Conservation (phyloP, 2,329 filamentous ascomycete genomes). For the Blastomyces parvus region DNA sequence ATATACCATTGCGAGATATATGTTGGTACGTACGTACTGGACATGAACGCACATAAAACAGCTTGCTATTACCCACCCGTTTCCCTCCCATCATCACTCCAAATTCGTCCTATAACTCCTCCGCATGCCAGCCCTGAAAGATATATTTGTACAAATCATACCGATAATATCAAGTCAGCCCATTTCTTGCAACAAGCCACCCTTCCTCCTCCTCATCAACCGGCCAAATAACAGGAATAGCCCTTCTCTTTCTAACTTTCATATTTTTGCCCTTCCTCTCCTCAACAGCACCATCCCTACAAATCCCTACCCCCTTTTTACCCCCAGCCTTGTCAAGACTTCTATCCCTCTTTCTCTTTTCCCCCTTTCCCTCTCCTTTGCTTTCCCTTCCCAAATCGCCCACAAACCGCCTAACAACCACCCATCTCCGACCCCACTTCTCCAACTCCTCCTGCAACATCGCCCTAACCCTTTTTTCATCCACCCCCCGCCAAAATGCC, state of each 20-base stretch:
- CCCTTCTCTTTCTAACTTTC: conserved; percentile 18
- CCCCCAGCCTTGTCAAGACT: background rate
- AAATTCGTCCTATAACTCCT: background rate
- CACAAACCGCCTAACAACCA: conserved; percentile 9
- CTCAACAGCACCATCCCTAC: background rate
- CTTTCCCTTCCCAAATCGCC: conserved; percentile 2
- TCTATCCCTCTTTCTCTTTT: background rate
- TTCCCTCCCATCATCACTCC: background rate
- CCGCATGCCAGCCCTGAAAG: background rate
- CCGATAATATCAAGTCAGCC: background rate
- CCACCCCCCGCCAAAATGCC: conserved; percentile 27
- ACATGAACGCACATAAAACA: background rate
- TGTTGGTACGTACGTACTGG: background rate
- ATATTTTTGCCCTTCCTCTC: conserved; percentile 10
- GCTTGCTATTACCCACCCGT: background rate
- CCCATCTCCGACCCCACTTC: conserved; percentile 24
- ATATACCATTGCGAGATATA: background rate
- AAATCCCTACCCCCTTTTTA: background rate
- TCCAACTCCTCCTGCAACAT: conserved; percentile 20
- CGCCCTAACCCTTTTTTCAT: conserved; percentile 15
- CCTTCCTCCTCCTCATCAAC: conserved; percentile 21
- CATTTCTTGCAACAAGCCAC: conserved; percentile 8
- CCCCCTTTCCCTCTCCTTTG: background rate
- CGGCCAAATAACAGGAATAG: conserved; percentile 24
- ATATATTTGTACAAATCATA: background rate